Percentiles rank a stretch among this genome's conserved stretches.
phyloP scores from a whole-genome alignment of 768 basidiomycete genomes.

The Amanita muscaria region DNA sequence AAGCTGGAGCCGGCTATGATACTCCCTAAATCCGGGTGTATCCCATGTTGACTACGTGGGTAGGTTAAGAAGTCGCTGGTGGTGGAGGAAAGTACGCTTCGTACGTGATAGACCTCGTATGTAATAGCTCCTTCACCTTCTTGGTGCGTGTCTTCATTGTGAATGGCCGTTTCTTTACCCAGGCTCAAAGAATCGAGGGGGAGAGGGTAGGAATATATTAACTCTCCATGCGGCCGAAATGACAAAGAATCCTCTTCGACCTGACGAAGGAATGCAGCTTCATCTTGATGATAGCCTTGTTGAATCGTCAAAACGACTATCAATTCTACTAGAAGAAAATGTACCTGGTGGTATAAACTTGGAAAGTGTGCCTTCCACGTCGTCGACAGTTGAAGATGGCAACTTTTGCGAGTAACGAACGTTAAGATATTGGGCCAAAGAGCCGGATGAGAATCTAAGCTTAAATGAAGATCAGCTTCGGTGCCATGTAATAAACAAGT shows the following conservation, averaged over 20 bases:
- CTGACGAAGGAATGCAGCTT: constrained; percentile 52
- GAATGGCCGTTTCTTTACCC: constrained; percentile 48
- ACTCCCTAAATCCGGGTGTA: constrained; percentile 84
- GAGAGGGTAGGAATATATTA: constrained; percentile 73
- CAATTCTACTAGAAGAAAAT: constrained; percentile 9
- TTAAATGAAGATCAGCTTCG: constrained; percentile 25
- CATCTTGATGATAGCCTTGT: constrained; percentile 65
- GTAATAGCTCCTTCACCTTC: constrained; percentile 55
- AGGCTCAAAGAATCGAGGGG: constrained; percentile 29
- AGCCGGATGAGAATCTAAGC: constrained; percentile 85
- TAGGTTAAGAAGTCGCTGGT: neutral
- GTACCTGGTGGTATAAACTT: constrained; percentile 71
- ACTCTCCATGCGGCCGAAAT: constrained; percentile 72
- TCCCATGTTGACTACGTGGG: constrained; percentile 63
- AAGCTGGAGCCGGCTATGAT: constrained; percentile 87
- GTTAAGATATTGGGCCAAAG: constrained; percentile 66
- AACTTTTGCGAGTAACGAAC: constrained; percentile 64
- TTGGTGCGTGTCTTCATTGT: constrained; percentile 24
- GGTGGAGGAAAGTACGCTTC: constrained; percentile 19
- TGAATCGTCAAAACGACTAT: constrained; percentile 2
- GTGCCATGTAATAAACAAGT: neutral
- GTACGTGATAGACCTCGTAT: constrained; percentile 87
- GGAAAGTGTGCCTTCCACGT: constrained; percentile 70
- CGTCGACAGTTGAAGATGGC: constrained; percentile 67
- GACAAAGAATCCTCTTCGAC: constrained; percentile 71